phyloP scores from a whole-genome alignment of 352 stramenopile genomes.

The Pythium monospermum region DNA sequence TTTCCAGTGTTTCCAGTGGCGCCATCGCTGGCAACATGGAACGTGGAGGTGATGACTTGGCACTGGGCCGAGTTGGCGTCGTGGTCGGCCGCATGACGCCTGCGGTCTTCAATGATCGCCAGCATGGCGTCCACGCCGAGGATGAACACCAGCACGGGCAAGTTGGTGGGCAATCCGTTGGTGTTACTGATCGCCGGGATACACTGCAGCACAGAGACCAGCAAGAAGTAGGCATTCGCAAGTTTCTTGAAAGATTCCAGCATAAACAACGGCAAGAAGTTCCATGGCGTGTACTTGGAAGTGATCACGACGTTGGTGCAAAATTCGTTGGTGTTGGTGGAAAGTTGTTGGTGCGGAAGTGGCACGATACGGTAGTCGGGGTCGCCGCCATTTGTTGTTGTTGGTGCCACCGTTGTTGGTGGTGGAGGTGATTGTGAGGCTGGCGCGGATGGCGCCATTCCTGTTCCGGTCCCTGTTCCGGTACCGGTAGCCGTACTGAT shows the following conservation, averaged over 20 bases:
- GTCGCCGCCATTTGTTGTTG: neutral
- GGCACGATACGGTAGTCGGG: neutral
- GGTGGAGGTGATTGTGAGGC: too few relatives aligned
- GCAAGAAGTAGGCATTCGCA: slow-evolving; percentile 82
- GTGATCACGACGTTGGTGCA: slow-evolving; percentile 63
- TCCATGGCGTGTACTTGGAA: slow-evolving; percentile 85
- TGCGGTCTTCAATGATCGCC: slow-evolving; percentile 70
- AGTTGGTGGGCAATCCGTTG: slow-evolving; percentile 69
- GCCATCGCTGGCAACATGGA: too few relatives aligned
- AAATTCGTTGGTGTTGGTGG: neutral
- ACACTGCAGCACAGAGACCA: slow-evolving; percentile 83
- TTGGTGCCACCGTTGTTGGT: too few relatives aligned
- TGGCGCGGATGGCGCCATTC: too few relatives aligned
- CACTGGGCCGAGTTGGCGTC: slow-evolving; percentile 60
- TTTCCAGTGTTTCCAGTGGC: too few relatives aligned
- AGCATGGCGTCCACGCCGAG: slow-evolving; percentile 76
- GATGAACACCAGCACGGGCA: slow-evolving; percentile 69
- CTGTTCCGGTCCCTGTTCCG: too few relatives aligned
- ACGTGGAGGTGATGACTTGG: slow-evolving; percentile 47
- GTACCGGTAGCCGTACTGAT: too few relatives aligned
- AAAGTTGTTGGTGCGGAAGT: neutral
- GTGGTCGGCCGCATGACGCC: slow-evolving; percentile 66
- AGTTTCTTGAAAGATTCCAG: slow-evolving; percentile 84
- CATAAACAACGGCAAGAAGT: slow-evolving; percentile 77
- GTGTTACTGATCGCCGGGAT: slow-evolving; percentile 75